phyloP scores from a whole-genome alignment of 148 eudicot species.

The Persicaria maculosa region DNA sequence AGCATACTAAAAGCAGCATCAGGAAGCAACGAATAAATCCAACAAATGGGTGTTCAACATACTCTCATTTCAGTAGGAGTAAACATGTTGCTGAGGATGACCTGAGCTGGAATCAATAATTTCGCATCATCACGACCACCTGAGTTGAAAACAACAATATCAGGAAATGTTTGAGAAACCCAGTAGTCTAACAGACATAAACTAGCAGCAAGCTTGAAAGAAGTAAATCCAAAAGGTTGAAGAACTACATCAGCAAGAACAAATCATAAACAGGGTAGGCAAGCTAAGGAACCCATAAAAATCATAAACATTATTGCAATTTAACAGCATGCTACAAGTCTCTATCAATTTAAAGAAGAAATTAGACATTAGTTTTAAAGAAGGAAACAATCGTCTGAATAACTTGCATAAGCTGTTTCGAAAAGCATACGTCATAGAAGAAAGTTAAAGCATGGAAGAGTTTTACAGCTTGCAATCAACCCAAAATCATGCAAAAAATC shows the following conservation, averaged over 20 bases:
- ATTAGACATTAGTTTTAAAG: not conserved
- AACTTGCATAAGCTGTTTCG: not conserved
- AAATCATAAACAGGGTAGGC: not conserved
- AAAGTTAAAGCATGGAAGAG: not conserved
- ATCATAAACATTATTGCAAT: not conserved
- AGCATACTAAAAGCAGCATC: not conserved
- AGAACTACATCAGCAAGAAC: not conserved
- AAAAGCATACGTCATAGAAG: not conserved
- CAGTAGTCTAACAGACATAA: not conserved
- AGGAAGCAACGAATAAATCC: not conserved
- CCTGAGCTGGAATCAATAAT: slow-evolving; percentile 71
- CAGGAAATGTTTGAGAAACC: not conserved
- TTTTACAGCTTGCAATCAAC: not conserved
- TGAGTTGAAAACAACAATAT: slow-evolving; percentile 14
- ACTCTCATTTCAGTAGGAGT: slow-evolving; percentile 86
- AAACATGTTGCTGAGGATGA: slow-evolving; percentile 85
- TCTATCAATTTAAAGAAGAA: not conserved
- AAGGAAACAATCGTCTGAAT: not conserved
- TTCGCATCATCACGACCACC: slow-evolving; percentile 96
- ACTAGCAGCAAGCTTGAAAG: not conserved
- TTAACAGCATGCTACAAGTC: not conserved
- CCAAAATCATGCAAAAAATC: not conserved
- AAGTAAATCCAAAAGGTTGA: not conserved
- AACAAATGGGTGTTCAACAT: slow-evolving; percentile 18
- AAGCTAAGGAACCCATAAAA: not conserved